Evolutionary conservation across 768 basidiomycete genomes (phyloP), one percentile per base, ranked within the genome.

Genomic region (Lentinula sp.): DNA sequence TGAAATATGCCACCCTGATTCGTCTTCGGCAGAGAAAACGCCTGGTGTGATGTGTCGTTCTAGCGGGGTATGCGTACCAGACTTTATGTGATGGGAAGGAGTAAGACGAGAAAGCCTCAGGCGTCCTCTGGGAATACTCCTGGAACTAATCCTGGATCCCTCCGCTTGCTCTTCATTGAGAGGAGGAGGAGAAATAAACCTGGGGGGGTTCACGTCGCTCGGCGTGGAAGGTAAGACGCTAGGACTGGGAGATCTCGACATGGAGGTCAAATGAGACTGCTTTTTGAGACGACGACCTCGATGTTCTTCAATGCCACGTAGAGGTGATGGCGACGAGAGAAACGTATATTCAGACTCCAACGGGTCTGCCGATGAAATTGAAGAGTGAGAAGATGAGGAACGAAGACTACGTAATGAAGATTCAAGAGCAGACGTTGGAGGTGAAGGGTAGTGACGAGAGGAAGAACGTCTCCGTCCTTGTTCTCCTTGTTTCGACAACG

Each of bases 211-310:
- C 8, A 28, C 39, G 34, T 80, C 78, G 4, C 69, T 63, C 1
- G 84, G 84, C 0, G 83, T 84, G 6, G 71, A 65, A 0, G 80
- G 81, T 1, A 75, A 71, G 8, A 78, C 69, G 61, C 78, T 79
- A 0, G 81, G 81, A 68, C 81, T 82, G 7, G 76, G 72, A 5
- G 81, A 83, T 18, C 80, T 77, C 8, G 80, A 80, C 18, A 65
- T 58, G 10, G 68, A 72, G 39, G 65, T 64, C 46, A 54, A 34
- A 35, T 39, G 58, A 23, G 62, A 64, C 64, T 67, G 70, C 32
- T 54, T 69, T 37, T 39, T 48, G 16, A 65, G 69, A 28, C 69
- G 67, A 52, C 77, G 75, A 21, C 77, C 76, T 43, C 78, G 73
- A 34, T 43, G 59, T 34, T 52, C 31, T 28, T 49, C 54, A 3